Evolutionary conservation across 1,284 basidiomycete species (phyloP).

Genomic region (Rhodotorula sp.): DNA sequence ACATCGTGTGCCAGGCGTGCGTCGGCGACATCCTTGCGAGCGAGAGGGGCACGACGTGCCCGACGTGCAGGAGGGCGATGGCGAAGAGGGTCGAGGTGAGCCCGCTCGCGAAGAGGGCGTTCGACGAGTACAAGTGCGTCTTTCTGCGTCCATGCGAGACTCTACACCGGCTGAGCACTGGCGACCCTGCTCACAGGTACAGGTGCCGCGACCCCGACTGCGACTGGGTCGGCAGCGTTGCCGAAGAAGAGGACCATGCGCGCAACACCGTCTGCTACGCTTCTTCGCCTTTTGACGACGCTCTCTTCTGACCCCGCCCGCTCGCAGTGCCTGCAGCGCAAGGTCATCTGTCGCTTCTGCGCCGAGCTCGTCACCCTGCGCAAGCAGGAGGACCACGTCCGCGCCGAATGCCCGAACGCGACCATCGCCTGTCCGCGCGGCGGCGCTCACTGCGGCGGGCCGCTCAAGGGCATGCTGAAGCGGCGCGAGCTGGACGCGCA

Average conservation of each 20-base stretch:
- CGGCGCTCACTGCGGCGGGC: background rate
- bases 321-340: background rate
- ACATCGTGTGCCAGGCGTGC: background rate
- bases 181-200: background rate
- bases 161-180: too few species aligned
- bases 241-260: background rate
- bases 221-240: background rate
- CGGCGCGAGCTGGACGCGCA: background rate
- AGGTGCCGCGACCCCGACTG: conserved; percentile 5
- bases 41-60: too few species aligned
- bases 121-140: background rate
- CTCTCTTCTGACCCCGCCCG: too few species aligned
- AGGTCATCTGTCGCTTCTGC: background rate
- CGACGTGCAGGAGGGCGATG: background rate
- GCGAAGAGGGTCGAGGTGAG: background rate
- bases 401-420: background rate
- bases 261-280: background rate
- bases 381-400: background rate
- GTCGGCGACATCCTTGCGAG: background rate
- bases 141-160: background rate
- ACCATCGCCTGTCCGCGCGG: background rate
- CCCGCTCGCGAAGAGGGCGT: background rate
- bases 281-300: too few species aligned
- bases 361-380: background rate
- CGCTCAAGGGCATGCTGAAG: background rate